Base-by-base conservation (phyloP, 1,284 basidiomycete genomes). In the Cutaneotrichosporon mucoides region DNA sequence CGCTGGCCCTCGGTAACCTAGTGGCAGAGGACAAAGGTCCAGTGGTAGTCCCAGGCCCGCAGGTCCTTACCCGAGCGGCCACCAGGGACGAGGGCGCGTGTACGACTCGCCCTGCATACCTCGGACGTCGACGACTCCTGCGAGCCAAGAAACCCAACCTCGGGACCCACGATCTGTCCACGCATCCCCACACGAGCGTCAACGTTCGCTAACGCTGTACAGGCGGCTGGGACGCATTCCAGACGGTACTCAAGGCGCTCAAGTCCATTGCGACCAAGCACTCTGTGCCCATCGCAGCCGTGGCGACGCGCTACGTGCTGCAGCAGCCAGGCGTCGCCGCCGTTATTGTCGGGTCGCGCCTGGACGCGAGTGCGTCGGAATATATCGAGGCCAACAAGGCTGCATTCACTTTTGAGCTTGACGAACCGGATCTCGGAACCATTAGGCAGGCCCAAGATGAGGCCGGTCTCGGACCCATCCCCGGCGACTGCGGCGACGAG, bases 201-300 rank as follows among this genome's bases (percentile, higher is more conserved):
- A 24, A 2, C 24, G 24, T 24, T 24, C n/a, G 24, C 24, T 24
- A 3, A 24, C 24, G 3, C 24, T 24, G 2, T 3, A 3, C 53
- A 58, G 63, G 65, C 16, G 65, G 67, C 1, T 68, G 66, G 66
- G 36, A 40, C 1, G 33, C 42, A 2, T 68, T 65, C 53, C 63
- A 65, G 47, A 24, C 10, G 3, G 40, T 66, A 1, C 53, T 68
- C 6, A 8, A 41, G 4, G 55, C 60, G 2, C 60, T 67, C 37
- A 33, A 42, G 10, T 6, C 13, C 5, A 40, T 66, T n/a, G 66
- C 66, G 0, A 38, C 37, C 7, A 61, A 63, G 44, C 62, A 61
- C 53, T 12, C 16, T 34, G 62, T 66, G n/a, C 12, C 58, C 24
- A 51, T 66, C 9, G 38, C 61, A 2, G 50, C 59, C 3, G 53